Base-by-base conservation (phyloP, 2,329 filamentous ascomycete species). In the Conoideocrella luteorostrata region DNA sequence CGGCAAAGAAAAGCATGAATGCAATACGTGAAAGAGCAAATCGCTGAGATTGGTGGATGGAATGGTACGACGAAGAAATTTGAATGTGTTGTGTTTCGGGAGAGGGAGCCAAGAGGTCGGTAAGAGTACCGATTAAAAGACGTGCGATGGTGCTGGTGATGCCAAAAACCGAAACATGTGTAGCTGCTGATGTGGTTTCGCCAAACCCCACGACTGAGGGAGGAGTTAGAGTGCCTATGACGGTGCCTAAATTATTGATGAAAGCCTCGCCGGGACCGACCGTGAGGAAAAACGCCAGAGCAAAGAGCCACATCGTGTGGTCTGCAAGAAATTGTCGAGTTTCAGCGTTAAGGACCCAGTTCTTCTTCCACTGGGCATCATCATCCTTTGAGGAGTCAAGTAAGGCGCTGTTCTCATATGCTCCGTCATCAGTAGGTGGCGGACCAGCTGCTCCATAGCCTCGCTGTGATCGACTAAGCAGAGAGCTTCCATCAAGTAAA, bases 231-330 rank as follows among this genome's bases (percentile, higher is more conserved):
- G 91, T 95, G 52, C 86, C 84, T 54, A 97, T 90, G 48, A 98
- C 84, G 20, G 90, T 96, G 28, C 93, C 93, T 9, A 98, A 71
- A 56, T 97, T 98, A 68, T 97, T 98, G 67, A 97, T 89, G 62
- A 96, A 98, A 10, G 91, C 87, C 66, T 98, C 93, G n/a, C 90
- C 91, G 0, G 93, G 91, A 0, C 93, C 93, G 43, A 90, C 87
- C 54, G 95, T 87, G 50, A 97, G 77, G 64, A 97, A 88, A 66
- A 98, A 97, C 17, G 89, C 90, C 1, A 83, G 70, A 0, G 91
- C 88, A 52, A 98, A 84, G 60, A 82, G 86, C 91, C 91, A 98
- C 91, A 97, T 97, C 11, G 89, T 96, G 47, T 78, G 82, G 54
- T 98, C 93, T 20, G 78, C 75, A 9, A 98, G 73, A 62, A 97